These are phyloP conservation scores for Trapa bicornis DNA, from an alignment of 345 rosid species.

Conservation along the genomic window DNA sequence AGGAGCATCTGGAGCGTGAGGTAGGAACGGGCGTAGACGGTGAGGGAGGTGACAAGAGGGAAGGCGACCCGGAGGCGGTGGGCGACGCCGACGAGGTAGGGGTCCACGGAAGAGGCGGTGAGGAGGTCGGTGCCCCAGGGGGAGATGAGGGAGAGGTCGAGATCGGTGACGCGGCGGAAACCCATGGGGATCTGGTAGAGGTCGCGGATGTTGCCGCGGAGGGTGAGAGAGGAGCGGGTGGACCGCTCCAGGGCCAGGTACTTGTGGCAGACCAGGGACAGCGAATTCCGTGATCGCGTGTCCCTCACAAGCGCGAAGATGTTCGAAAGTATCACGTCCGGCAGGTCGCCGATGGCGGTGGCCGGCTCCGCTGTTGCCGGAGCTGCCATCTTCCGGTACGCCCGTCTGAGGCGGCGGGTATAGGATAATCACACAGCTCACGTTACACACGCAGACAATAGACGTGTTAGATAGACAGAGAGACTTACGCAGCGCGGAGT, in stretches of 20 bases:
- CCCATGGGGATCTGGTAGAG: constrained; percentile 42
- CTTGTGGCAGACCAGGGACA: constrained; percentile 57
- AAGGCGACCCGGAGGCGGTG: constrained; percentile 39
- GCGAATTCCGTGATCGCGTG: constrained; percentile 58
- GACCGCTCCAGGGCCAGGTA: constrained; percentile 53
- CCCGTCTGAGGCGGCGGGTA: too few species aligned
- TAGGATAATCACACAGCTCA: too few species aligned
- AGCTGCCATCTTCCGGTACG: too few species aligned
- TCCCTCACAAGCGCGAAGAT: constrained; percentile 44
- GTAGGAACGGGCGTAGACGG: constrained; percentile 51
- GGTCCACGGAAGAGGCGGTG: constrained; percentile 14
- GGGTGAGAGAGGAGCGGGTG: constrained; percentile 61
- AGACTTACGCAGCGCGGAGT: neutral
- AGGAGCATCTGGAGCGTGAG: constrained; percentile 35
- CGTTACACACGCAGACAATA: too few species aligned
- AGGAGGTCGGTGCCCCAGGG: constrained; percentile 74
- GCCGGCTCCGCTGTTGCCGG: neutral
- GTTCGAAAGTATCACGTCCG: constrained; percentile 51
- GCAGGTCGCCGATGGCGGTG: constrained; percentile 44
- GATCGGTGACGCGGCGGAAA: constrained; percentile 51
- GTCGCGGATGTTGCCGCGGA: constrained; percentile 84
- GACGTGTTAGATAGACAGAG: neutral
- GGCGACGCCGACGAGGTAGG: constrained; percentile 33
- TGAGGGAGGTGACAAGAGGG: constrained; percentile 36
- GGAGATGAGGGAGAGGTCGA: constrained; percentile 76